These are phyloP conservation scores for Cyclotella baltica DNA, from an alignment of 108 stramenopile genomes.

Conservation along the genomic window DNA sequence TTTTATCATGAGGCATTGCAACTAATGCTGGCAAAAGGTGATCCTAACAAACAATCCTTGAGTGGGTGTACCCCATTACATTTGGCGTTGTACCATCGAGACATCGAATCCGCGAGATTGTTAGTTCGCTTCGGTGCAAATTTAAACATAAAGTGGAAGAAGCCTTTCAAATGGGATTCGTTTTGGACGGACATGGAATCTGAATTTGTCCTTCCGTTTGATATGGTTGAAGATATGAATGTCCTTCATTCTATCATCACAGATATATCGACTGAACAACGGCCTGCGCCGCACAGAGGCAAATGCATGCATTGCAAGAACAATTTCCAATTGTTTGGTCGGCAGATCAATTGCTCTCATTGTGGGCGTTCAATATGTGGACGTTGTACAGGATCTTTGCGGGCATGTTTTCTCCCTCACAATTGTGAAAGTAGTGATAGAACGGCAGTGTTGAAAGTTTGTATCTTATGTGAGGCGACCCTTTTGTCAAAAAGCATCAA, in stretches of 20 bases:
- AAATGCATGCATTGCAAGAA: conserved; percentile 89
- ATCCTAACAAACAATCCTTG: conserved; percentile 75
- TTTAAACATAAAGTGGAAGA: conserved; percentile 80
- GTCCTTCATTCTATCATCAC: conserved; percentile 67
- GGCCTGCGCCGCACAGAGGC: conserved; percentile 62
- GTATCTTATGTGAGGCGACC: conserved; percentile 44
- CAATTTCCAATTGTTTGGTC: conserved; percentile 56
- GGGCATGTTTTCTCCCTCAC: conserved; percentile 23
- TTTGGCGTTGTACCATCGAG: conserved; percentile 78
- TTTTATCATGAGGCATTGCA: conserved; percentile 77
- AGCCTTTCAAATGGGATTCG: conserved; percentile 79
- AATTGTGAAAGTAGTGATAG: not conserved
- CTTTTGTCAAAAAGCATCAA: conserved; percentile 24
- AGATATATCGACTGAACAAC: conserved; percentile 64
- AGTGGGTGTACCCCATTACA: conserved; percentile 89
- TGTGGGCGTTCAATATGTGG: conserved; percentile 82
- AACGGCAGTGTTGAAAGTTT: conserved; percentile 32
- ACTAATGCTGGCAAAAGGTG: conserved; percentile 71
- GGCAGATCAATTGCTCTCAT: conserved; percentile 73
- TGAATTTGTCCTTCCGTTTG: conserved; percentile 71
- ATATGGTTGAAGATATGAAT: conserved; percentile 78
- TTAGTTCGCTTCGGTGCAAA: conserved; percentile 75
- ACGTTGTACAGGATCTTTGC: conserved; percentile 52
- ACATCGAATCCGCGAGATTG: conserved; percentile 73
- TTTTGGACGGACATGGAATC: conserved; percentile 81